Conservation (phyloP, 139 green algal species). For the Chlorella sp. region DNA sequence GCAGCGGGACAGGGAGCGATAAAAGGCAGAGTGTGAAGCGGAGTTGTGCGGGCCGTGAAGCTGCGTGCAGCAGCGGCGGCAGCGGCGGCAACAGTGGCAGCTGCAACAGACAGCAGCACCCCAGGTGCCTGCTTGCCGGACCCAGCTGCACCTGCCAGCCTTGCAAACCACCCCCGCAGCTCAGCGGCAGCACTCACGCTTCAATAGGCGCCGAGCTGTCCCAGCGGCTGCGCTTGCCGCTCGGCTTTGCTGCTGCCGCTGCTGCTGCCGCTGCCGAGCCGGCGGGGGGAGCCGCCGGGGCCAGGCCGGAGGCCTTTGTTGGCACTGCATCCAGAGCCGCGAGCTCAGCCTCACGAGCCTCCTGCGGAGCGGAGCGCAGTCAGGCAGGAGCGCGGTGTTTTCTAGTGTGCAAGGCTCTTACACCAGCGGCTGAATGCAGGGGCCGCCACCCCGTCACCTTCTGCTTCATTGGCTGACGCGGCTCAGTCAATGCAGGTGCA, state of each 20-base stretch:
- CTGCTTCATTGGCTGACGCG: no score
- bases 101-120: background rate
- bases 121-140: no score
- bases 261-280: slow-evolving; percentile 37
- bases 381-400: no score
- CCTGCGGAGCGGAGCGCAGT: background rate
- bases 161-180: no score
- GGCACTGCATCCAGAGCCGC: slow-evolving; percentile 42
- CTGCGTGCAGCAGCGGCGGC: no score
- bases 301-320: slow-evolving; percentile 66
- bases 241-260: slow-evolving; percentile 60
- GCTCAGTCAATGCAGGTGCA: no score
- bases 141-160: no score
- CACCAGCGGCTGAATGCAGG: slow-evolving; percentile 30
- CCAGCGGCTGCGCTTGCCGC: slow-evolving; percentile 82
- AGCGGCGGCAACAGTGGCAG: no score
- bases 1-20: background rate
- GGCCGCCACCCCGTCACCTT: no score
- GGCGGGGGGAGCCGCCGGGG: background rate
- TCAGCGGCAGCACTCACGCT: slow-evolving; percentile 26
- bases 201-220: slow-evolving; percentile 63
- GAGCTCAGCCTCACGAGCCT: slow-evolving; percentile 45
- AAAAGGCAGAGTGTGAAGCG: no score
- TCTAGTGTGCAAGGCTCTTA: background rate
- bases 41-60: background rate